phyloP scores from a whole-genome alignment of 768 basidiomycete genomes.

The Mycena pura region DNA sequence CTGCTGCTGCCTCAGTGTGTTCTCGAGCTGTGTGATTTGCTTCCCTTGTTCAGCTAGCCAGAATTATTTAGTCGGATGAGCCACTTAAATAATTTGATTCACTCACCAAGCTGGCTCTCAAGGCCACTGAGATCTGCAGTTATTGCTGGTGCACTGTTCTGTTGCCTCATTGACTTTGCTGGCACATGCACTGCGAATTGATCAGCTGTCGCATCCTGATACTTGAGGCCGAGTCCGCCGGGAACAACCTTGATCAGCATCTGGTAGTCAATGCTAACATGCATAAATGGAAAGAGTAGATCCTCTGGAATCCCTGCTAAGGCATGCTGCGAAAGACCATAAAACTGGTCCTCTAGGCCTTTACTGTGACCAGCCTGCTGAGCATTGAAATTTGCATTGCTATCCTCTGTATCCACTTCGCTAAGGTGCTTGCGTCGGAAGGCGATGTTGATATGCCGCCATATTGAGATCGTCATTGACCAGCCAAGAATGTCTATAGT shows the following conservation, averaged over 20 bases:
- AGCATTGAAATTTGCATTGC: constrained; percentile 23
- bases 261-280: constrained; percentile 35
- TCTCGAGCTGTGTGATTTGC: too few relatives aligned
- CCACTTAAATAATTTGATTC: too few relatives aligned
- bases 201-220: constrained; percentile 1
- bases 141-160: neutral
- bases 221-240: constrained; percentile 28
- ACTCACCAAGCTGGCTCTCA: too few relatives aligned
- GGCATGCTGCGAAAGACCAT: constrained; percentile 36
- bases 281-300: constrained; percentile 30
- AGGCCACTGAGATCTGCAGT: too few relatives aligned
- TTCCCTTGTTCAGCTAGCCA: too few relatives aligned
- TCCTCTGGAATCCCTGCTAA: constrained; percentile 33
- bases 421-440: constrained; percentile 25
- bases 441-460: constrained; percentile 32
- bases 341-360: constrained; percentile 32
- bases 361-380: constrained; percentile 35
- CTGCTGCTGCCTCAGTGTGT: too few relatives aligned
- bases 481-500: constrained; percentile 8
- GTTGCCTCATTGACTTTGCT: neutral
- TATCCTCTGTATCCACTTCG: constrained; percentile 9
- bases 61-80: too few relatives aligned
- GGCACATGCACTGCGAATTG: constrained; percentile 9
- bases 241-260: constrained; percentile 27
- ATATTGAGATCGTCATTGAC: neutral